Percentiles rank a stretch among this genome's conserved stretches.
phyloP scores from a whole-genome alignment of 345 rosid species.

The Cardamine chenopodiifolia region DNA sequence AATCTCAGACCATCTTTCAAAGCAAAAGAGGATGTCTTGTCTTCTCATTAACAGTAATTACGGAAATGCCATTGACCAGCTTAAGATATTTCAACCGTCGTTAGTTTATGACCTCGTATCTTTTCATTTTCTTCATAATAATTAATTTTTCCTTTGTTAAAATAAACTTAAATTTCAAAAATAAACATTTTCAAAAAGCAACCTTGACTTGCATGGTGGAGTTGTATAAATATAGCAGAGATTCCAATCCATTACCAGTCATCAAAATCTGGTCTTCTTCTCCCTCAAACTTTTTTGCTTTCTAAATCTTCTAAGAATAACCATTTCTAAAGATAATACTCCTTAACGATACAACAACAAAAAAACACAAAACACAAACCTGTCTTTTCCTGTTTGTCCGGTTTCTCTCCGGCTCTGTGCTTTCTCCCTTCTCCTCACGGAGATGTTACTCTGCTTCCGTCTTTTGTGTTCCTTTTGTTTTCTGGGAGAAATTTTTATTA shows the following conservation, averaged over 20 bases:
- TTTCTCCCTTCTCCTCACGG: conserved; percentile 20
- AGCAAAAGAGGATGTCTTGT: conserved; percentile 22
- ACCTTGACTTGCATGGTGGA: conserved; percentile 38
- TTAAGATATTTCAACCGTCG: conserved; percentile 24
- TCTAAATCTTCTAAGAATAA: conserved; percentile 49
- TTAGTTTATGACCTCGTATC: conserved; percentile 29
- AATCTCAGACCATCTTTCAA: conserved; percentile 11
- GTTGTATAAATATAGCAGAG: conserved; percentile 53
- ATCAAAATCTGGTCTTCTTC: conserved; percentile 23
- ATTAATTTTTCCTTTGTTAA: background rate
- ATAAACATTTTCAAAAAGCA: background rate
- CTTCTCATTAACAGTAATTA: conserved; percentile 4
- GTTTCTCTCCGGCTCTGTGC: conserved; percentile 34
- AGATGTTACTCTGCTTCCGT: conserved; percentile 37
- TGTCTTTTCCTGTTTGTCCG: conserved; percentile 27
- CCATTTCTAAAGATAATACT: conserved; percentile 49
- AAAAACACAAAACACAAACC: conserved; percentile 19
- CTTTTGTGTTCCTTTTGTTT: conserved; percentile 9
- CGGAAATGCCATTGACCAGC: conserved; percentile 26
- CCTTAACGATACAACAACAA: conserved; percentile 8
- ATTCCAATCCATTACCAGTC: conserved; percentile 36
- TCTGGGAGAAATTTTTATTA: conserved; percentile 15
- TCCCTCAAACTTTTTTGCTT: conserved; percentile 26
- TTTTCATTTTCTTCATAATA: conserved; percentile 22
- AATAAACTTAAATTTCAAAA: background rate